Evolutionary conservation across 2,329 filamentous ascomycete species (phyloP), one percentile per base, ranked within the genome.

Genomic region (Aspergillus sclerotialis): DNA sequence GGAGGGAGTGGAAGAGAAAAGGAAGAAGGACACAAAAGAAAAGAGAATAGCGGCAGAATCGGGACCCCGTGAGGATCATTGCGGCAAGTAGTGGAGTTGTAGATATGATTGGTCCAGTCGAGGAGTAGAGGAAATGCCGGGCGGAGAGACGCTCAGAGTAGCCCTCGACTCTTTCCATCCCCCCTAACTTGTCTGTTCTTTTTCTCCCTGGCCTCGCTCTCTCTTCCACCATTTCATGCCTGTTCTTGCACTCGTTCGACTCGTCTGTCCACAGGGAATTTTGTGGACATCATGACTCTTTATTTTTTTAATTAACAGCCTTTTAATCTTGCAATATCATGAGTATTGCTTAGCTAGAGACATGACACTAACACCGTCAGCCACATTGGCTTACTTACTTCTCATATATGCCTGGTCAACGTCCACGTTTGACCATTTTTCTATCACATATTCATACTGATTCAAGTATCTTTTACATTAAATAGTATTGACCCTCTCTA

Each of bases 241-340:
- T 67, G 61, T 83, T 73, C 69, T 78, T 79, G 70, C 75, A 75
- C 79, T 84, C 72, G 52, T 79, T 80, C 52, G 68, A 65, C 63
- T 77, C 78, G 64, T 58, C 60, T 27, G 31, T 36, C 32, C 28
- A 37, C 42, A 62, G 43, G 60, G 66, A 60, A 66, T 63, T 28
- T 53, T 46, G 33, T 52, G 63, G 58, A 55, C 53, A 54, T 7
- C 2, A 10, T 10, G n/a, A 4, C 4, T 15, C 10, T 12, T 10
- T 11, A 18, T 27, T 14, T 18, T 14, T 15, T 7, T 23, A 3
- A 27, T 32, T 42, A 47, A 46, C 43, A 50, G 41, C 29, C 32
- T 17, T 30, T 23, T n/a, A n/a, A 30, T 21, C 28, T 32, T 23
- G n/a, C n/a, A 32, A n/a, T 30, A 27, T 28, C 35, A 31, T 17